Evolutionary conservation across 208 protist species (phyloP).

Genomic region (Phytomonas francai): DNA sequence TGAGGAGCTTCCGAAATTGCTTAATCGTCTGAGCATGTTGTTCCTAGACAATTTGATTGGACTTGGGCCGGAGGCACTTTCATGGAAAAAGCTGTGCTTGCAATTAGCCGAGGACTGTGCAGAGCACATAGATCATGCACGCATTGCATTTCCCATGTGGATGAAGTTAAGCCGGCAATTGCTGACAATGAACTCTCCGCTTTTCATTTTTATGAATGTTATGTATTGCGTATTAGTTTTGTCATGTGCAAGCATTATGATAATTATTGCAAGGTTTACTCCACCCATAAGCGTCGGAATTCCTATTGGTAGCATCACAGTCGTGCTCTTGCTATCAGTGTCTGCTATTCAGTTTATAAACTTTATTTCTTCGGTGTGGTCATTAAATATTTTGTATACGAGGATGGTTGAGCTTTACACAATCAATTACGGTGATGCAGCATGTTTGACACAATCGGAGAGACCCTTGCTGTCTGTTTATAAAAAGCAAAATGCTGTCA

Average conservation of each 20-base stretch:
- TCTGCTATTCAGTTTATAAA: slow-evolving; percentile 10
- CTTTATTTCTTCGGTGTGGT: not conserved
- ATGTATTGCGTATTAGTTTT: slow-evolving; percentile 42
- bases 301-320: slow-evolving; percentile 34
- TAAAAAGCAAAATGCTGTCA: not conserved
- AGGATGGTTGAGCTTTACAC: not conserved
- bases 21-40: slow-evolving; percentile 51
- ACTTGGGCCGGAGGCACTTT: slow-evolving; percentile 55
- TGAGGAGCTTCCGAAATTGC: slow-evolving; percentile 54
- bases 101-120: slow-evolving; percentile 66
- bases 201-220: slow-evolving; percentile 33
- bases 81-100: slow-evolving; percentile 65
- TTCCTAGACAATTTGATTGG: slow-evolving; percentile 69
- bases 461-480: not conserved
- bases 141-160: slow-evolving; percentile 47
- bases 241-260: slow-evolving; percentile 31
- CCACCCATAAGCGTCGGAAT: slow-evolving; percentile 31
- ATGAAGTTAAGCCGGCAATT: slow-evolving; percentile 39
- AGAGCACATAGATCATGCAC: slow-evolving; percentile 42
- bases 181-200: slow-evolving; percentile 22
- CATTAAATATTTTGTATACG: slow-evolving; percentile 2
- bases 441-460: not conserved
- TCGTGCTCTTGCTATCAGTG: slow-evolving; percentile 35
- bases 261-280: slow-evolving; percentile 38
- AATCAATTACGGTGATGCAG: not conserved